These are phyloP conservation scores for Aspergillus calidoustus DNA, from an alignment of 2,329 filamentous ascomycete genomes.

Conservation along the genomic window DNA sequence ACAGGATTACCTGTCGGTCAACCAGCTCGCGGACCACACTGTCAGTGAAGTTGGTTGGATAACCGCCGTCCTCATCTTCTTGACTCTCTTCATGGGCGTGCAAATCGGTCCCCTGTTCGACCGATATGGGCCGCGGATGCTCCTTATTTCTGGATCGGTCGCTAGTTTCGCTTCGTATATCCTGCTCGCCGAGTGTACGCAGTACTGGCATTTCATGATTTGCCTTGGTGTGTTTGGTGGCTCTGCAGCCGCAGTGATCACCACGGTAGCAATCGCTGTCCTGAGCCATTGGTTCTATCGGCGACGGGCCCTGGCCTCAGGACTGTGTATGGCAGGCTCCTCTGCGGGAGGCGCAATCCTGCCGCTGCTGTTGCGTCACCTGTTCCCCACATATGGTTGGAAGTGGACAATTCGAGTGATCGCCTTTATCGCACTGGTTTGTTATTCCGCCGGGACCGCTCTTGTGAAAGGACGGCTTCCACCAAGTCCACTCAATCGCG, in stretches of 20 bases:
- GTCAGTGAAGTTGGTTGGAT: slow-evolving; percentile 57
- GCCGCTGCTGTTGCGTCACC: slow-evolving; percentile 38
- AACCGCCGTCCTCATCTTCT: slow-evolving; percentile 51
- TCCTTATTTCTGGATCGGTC: slow-evolving; percentile 45
- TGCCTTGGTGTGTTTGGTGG: slow-evolving; percentile 43
- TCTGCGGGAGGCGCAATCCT: slow-evolving; percentile 44
- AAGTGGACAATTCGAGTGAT: slow-evolving; percentile 42
- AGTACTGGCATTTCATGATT: slow-evolving; percentile 57
- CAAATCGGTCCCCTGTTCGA: slow-evolving; percentile 57
- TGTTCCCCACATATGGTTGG: slow-evolving; percentile 42
- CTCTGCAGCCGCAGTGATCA: slow-evolving; percentile 39
- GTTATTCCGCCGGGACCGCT: slow-evolving; percentile 36
- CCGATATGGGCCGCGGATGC: slow-evolving; percentile 49
- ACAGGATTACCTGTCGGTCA: slow-evolving; percentile 51
- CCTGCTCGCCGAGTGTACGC: slow-evolving; percentile 51
- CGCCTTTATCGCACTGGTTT: slow-evolving; percentile 42
- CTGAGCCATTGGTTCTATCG: slow-evolving; percentile 49
- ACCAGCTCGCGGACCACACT: slow-evolving; percentile 51
- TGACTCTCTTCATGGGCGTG: slow-evolving; percentile 52
- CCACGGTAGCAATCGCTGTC: slow-evolving; percentile 43
- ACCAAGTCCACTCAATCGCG: slow-evolving; percentile 28
- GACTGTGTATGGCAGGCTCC: slow-evolving; percentile 46
- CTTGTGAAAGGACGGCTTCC: slow-evolving; percentile 43
- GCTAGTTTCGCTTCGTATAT: slow-evolving; percentile 49
- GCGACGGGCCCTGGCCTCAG: slow-evolving; percentile 43